Evolutionary conservation across 148 eudicot species (phyloP), one percentile per base, ranked within the genome.

Genomic region (Amaranthus hypochondriacus): DNA sequence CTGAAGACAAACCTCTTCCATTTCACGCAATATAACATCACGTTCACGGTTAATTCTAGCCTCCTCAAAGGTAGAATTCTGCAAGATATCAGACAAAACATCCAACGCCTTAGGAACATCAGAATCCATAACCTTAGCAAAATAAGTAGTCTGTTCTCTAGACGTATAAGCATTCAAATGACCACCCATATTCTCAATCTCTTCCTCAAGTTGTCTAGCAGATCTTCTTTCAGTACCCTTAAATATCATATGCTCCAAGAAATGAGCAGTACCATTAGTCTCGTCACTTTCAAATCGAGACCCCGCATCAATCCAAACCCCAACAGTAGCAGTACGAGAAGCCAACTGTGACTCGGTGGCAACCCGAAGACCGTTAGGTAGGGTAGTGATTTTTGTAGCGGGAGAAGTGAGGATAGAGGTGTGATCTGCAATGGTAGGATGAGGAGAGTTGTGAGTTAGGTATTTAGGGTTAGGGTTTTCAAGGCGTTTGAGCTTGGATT

Each of bases 81-180:
- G 98, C 77, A 93, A 48, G 54, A 93, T 93, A 79, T 93, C 98
- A 49, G 95, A 76, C 80, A 93, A 78, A 57, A 93, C 83, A 84
- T 88, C 95, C 81, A 93, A 55, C 2, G 95, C 92, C 1, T 21
- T 55, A 5, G 78, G 78, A 69, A 93, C 97, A 78, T 93, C 89
- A 49, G 70, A 81, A 8, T 86, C 89, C 87, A 88, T 15, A 39
- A 88, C 91, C 78, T 93, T 93, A 1, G 95, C 97, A 55, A 88
- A 93, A 53, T 84, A 93, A 3, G 97, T 89, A 0, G 98, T 93
- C 83, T 91, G 97, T 66, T 93, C 98, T 54, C 98, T 76, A 0
- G 92, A 88, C 1, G 98, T 93, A 61, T 89, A 91, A 2, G 97
- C 98, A 87, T 93, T 91, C 81, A 93, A 77, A 85, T 91, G 97